phyloP scores from a whole-genome alignment of 2,329 filamentous ascomycete genomes.

The Botrytis aclada region DNA sequence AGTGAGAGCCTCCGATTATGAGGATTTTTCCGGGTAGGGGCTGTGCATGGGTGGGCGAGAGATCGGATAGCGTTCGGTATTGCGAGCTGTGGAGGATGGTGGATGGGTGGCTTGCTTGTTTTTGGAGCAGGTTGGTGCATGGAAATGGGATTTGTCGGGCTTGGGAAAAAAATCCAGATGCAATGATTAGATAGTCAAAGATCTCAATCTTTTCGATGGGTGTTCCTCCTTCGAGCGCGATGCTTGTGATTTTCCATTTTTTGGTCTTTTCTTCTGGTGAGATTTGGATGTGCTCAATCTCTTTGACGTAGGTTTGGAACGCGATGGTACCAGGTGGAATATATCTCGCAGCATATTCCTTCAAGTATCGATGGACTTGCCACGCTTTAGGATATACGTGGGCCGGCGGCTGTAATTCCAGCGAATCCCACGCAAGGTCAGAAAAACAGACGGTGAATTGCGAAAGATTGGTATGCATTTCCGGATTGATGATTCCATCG shows the following conservation, averaged over 20 bases:
- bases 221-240: background rate
- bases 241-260: constrained; percentile 5
- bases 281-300: background rate
- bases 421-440: constrained; percentile 18
- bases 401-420: constrained; percentile 1
- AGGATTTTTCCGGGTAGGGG: constrained; percentile 8
- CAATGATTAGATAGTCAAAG: constrained; percentile 14
- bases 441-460: constrained; percentile 23
- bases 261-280: background rate
- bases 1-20: constrained; percentile 19
- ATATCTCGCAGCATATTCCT: constrained; percentile 16
- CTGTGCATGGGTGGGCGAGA: background rate
- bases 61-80: background rate
- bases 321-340: background rate
- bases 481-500: constrained; percentile 16
- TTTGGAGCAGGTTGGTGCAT: background rate
- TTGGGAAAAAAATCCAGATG: constrained; percentile 1
- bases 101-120: background rate
- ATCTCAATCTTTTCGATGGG: background rate
- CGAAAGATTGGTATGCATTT: constrained; percentile 20
- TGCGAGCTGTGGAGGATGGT: constrained; percentile 9
- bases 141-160: background rate
- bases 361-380: constrained; percentile 22
- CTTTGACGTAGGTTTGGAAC: background rate
- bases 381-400: constrained; percentile 14